A percentile compares a stretch with the other conserved stretches of the same genome.
Evolutionary conservation across 129 eudicot species (phyloP).

Genomic region (Saussurea involucrata): DNA sequence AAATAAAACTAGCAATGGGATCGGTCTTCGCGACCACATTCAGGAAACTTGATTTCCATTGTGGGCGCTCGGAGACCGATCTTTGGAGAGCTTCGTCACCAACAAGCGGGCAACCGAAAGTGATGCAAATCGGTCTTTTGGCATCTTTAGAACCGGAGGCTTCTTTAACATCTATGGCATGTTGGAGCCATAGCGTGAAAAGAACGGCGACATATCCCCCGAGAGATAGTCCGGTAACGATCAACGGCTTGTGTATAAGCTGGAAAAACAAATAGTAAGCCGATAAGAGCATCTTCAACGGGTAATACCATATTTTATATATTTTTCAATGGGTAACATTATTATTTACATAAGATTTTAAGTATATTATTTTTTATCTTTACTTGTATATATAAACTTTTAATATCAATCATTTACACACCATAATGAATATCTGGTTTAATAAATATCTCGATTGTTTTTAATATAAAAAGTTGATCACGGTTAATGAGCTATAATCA

Average conservation of each 20-base stretch:
- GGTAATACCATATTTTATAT: no score
- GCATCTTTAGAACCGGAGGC: constrained; percentile 1
- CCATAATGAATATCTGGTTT: no score
- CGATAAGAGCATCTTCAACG: not conserved
- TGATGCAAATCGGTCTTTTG: constrained; percentile 47
- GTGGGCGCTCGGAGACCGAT: constrained; percentile 47
- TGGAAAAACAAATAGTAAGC: not conserved
- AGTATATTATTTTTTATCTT: no score
- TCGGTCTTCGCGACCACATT: constrained; percentile 47
- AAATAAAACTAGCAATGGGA: constrained; percentile 29
- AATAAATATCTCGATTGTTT: no score
- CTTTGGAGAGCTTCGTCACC: constrained; percentile 38
- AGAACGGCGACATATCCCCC: constrained; percentile 53
- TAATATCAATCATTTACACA: no score
- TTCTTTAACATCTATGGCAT: constrained; percentile 26
- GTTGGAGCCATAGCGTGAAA: constrained; percentile 39
- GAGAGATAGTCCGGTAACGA: constrained; percentile 40
- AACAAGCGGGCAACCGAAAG: constrained; percentile 58
- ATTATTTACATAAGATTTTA: no score
- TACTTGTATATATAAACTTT: no score
- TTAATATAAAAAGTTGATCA: no score
- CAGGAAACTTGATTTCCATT: constrained; percentile 46
- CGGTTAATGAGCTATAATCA: no score
- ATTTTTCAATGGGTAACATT: no score
- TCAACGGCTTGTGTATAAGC: constrained; percentile 20